Evolutionary conservation across 345 rosid species (phyloP), one percentile per base, ranked within the genome.

Genomic region (Aquilaria sinensis): DNA sequence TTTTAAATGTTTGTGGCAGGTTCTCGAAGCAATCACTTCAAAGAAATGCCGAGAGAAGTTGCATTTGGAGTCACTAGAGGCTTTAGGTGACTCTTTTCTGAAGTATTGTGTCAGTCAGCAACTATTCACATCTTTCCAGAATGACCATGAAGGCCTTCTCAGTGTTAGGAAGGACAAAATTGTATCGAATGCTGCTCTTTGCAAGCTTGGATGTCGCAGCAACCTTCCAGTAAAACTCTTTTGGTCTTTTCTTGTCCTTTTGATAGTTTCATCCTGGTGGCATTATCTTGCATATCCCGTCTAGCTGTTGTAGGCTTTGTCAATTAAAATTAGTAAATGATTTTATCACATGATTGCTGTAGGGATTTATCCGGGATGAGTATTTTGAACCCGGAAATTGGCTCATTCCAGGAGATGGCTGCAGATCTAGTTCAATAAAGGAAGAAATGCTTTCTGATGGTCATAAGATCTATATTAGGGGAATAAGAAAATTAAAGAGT

Each of bases 51-150:
- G 76, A 60, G 97, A 94, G 72, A 71, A 70, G 51, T 90, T 85
- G 58, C 82, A 88, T 78, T 73, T 94, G 75, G 97, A 94, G 72
- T 86, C 96, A 47, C 74, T 94, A 23, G 97, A 88, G 80, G 87
- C 97, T 37, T 90, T 94, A 14, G 99, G 99, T 2, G 99, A 94
- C 69, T 88, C 97, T 50, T 90, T 94, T 66, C 82, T 94, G 7
- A 94, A 94, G 68, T 94, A 90, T 70, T 92, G 91, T 43, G 81
- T 68, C 47, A 71, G 95, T 71, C 88, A 86, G 67, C 88, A 94
- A 14, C 78, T 94, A 29, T 94, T 90, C 54, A 82, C 81, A 65
- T 61, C 70, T 0, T 49, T 71, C 66, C 76, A 63, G 60, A 77
- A 63, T 75, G 69, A 73, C 57, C 96, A 94, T 10, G 97, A 86